Base-by-base conservation (phyloP, 176 grass and related monocot genomes). In the Alopecurus myosuroides region DNA sequence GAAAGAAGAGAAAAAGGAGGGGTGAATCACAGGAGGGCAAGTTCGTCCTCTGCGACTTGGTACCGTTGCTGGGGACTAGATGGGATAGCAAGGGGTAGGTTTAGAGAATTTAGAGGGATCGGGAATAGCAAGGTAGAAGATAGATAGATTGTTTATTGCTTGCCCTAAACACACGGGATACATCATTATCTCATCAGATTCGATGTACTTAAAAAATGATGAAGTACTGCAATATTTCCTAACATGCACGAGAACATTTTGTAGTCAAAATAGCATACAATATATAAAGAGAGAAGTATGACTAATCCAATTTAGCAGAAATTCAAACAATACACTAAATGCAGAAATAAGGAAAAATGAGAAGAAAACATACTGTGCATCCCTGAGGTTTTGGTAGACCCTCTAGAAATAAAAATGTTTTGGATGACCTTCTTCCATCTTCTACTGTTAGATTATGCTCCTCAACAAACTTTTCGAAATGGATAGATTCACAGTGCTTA, bases 321-420 rank as follows among this genome's bases (percentile, higher is more conserved):
- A 79, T 33, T 79, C 28, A 79, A 57, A 57, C 8, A 58, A 30
- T 70, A 35, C 26, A 44, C 37, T 31, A 78, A 78, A 78, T 70
- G 81, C 35, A 23, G 22, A 58, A 58, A 29, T 18, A 69, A 49
- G 6, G 72, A 76, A 49, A 69, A 39, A 79, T 28, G 71, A 62
- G 69, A 26, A 84, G 67, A 55, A 74, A 46, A 85, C 89, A 86
- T 85, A 98, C 93, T 20, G 96, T 98, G 80, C 93, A 98, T 70
- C 96, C 96, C 58, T 94, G 83, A 87, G 96, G 89, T 93, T 92
- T 98, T 35, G 87, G 77, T 82, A 98, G 90, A 74, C 96, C 96
- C 81, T 95, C 93, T 64, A 98, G 49, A 92, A 95, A 98, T 77
- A 95, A 91, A 83, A 92, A 94, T 77, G 88, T 95, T 91, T 98